Evolutionary conservation across 2,329 filamentous ascomycete species (phyloP), one percentile per base, ranked within the genome.

Genomic region (Ophiostoma piceae): DNA sequence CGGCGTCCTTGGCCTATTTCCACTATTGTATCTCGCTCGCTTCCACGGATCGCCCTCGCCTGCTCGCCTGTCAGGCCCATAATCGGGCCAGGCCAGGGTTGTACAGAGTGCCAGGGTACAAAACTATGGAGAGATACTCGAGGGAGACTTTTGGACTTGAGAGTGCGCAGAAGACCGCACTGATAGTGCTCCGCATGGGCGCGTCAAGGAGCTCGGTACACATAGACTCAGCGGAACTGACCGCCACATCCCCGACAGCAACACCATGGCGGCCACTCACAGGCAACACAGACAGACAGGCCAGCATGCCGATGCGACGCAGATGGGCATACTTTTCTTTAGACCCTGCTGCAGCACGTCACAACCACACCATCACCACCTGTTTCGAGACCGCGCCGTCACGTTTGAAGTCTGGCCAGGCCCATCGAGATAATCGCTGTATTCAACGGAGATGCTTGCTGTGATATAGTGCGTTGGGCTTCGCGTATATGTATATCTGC

Each of bases 181-280:
- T 51, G 16, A 51, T 51, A 7, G 47, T 51, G 47, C 47, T 51
- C 16, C 47, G 47, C 47, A 51, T n/a, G 43, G 43, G 16, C 47
- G 47, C 47, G 16, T 51, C 19, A 51, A n/a, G n/a, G 1, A 9
- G 19, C 47, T 19, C 16, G n/a, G 47, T 19, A 51, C 47, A 51
- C 47, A 51, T 19, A 22, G 47, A 51, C 47, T 41, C 39, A 22
- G 47, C 47, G 47, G 47, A 51, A 51, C 47, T 51, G 47, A 51
- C 47, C 47, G 47, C 47, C 47, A 51, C 47, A 51, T 51, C 47
- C 47, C 47, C 47, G 47, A 51, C 47, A 19, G 47, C 47, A n/a
- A 51, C 47, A 22, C 47, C 19, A 7, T 7, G 7, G 7, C 16
- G 19, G 19, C 16, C 14, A 19, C 47, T 19, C 47, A 51, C 47